Conservation (phyloP, 192 early-diverging fungal genomes). For the Coemansia sp. region DNA sequence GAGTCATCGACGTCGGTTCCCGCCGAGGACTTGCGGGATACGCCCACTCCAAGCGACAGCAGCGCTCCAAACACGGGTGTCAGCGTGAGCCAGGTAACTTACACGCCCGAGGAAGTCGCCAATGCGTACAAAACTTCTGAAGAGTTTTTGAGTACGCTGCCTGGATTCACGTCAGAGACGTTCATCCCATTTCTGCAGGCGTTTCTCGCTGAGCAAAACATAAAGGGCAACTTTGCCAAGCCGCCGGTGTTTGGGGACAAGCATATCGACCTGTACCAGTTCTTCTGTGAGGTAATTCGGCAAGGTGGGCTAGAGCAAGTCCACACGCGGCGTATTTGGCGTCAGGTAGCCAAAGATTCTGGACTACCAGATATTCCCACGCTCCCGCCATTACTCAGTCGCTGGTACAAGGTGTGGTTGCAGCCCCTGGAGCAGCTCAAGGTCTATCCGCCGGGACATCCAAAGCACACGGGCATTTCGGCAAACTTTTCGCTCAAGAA, state of each 20-base stretch:
- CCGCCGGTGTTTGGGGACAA: slow-evolving; percentile 48
- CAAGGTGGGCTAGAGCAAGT: slow-evolving; percentile 56
- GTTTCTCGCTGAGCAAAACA: slow-evolving; percentile 49
- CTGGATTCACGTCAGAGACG: slow-evolving; percentile 39
- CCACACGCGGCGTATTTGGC: slow-evolving; percentile 51
- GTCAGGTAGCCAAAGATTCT: slow-evolving; percentile 51
- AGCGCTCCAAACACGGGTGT: slow-evolving; percentile 15
- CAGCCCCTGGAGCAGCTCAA: slow-evolving; percentile 55
- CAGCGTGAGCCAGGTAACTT: slow-evolving; percentile 10
- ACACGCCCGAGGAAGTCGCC: slow-evolving; percentile 48
- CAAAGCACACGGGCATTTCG: slow-evolving; percentile 48
- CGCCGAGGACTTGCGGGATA: slow-evolving; percentile 40
- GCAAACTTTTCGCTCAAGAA: slow-evolving; percentile 57
- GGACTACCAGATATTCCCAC: slow-evolving; percentile 50
- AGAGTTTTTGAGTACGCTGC: slow-evolving; percentile 46
- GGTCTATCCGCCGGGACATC: slow-evolving; percentile 54
- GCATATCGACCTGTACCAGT: slow-evolving; percentile 43
- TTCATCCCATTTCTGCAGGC: slow-evolving; percentile 48
- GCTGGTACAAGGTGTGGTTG: slow-evolving; percentile 59
- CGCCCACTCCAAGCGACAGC: slow-evolving; percentile 47
- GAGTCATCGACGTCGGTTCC: slow-evolving; percentile 36
- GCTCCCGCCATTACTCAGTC: slow-evolving; percentile 54
- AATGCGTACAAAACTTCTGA: slow-evolving; percentile 39
- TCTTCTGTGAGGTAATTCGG: slow-evolving; percentile 53
- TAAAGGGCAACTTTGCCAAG: slow-evolving; percentile 43